phyloP scores from a whole-genome alignment of 345 rosid genomes.

The Citrus unshiu region DNA sequence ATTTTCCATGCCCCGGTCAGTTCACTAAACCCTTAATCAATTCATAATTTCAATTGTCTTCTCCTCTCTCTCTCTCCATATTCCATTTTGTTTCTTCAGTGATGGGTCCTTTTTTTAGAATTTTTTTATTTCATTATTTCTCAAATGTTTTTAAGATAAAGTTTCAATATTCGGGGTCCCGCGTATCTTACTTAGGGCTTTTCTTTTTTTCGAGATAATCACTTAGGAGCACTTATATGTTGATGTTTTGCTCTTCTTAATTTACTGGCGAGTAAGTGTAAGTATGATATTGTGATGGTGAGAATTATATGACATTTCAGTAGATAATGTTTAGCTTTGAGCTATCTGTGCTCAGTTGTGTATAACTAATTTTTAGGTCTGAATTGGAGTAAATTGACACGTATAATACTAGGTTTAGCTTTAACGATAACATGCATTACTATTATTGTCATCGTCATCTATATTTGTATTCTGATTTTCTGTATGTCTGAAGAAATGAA shows the following conservation, averaged over 20 bases:
- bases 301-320: neutral
- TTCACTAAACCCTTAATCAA: neutral
- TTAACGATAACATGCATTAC: neutral
- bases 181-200: neutral
- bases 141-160: neutral
- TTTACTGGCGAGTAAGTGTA: neutral
- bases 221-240: neutral
- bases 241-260: neutral
- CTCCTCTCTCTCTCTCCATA: neutral
- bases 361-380: neutral
- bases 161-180: neutral
- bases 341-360: neutral
- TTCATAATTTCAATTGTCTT: neutral
- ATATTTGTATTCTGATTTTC: neutral
- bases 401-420: neutral
- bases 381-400: neutral
- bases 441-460: neutral
- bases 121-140: neutral
- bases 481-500: neutral
- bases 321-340: neutral
- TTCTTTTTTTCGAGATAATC: neutral
- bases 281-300: neutral
- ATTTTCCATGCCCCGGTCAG: neutral
- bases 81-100: neutral
- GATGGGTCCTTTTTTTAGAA: neutral